phyloP scores from a whole-genome alignment of 2,329 filamentous ascomycete genomes.

The Daldinia sp. region DNA sequence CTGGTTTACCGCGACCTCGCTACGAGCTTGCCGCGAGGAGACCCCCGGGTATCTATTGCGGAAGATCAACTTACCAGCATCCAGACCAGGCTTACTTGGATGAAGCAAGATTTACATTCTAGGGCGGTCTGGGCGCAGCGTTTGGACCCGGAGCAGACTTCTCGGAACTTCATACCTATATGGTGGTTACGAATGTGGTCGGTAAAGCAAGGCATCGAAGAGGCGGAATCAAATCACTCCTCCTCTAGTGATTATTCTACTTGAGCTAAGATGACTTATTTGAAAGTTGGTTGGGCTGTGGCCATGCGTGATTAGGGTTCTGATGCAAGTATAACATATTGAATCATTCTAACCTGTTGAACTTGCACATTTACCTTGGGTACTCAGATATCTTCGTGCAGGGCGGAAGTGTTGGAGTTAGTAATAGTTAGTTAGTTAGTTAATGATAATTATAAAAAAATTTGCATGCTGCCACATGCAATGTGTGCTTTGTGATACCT shows the following conservation, averaged over 20 bases:
- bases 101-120: constrained; percentile 20
- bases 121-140: constrained; percentile 15
- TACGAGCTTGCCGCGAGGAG: not conserved
- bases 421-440: too few relatives aligned
- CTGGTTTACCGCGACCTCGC: constrained; percentile 25
- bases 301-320: too few relatives aligned
- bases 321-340: too few relatives aligned
- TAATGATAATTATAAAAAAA: too few relatives aligned
- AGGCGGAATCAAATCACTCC: not conserved
- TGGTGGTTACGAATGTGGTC: constrained; percentile 29
- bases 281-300: not conserved
- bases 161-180: constrained; percentile 5
- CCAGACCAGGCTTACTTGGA: constrained; percentile 11
- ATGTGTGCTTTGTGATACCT: too few relatives aligned
- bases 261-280: not conserved
- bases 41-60: not conserved
- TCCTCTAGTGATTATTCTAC: not conserved
- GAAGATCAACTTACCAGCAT: constrained; percentile 1
- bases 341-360: too few relatives aligned
- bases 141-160: not conserved
- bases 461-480: too few relatives aligned
- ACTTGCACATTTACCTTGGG: too few relatives aligned
- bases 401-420: too few relatives aligned
- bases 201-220: not conserved
- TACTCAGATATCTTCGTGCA: too few relatives aligned